Evolutionary conservation across 2,329 filamentous ascomycete genomes (phyloP).

Genomic region (Colletotrichum theobromicola): DNA sequence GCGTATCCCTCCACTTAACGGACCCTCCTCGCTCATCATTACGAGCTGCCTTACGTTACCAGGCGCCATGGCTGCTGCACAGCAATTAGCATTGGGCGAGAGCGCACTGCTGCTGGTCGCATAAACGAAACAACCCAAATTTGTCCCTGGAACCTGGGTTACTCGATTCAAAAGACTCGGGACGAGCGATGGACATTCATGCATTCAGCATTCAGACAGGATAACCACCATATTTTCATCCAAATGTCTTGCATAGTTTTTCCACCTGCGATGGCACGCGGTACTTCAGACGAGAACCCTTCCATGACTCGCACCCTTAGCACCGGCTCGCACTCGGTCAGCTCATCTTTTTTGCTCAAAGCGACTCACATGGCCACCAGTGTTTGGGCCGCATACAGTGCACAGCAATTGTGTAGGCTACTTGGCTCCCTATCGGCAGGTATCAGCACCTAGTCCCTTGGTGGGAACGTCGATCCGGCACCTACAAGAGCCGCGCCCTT

Average conservation of each 20-base stretch:
- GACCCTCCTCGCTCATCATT: neutral
- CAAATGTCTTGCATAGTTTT: neutral
- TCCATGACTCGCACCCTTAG: neutral
- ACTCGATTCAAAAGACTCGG: neutral
- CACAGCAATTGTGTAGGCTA: neutral
- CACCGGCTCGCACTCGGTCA: neutral
- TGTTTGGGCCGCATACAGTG: neutral
- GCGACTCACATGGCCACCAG: neutral
- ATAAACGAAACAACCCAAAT: conserved; percentile 12
- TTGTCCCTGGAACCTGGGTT: neutral
- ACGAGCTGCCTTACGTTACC: neutral
- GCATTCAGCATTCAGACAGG: neutral
- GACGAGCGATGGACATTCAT: neutral
- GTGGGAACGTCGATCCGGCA: conserved; percentile 12
- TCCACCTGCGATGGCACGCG: neutral
- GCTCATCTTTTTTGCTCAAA: neutral
- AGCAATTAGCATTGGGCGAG: neutral
- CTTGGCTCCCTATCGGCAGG: neutral
- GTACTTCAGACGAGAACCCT: neutral
- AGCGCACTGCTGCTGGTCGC: neutral
- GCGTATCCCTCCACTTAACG: neutral
- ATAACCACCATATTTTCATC: neutral
- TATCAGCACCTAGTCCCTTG: neutral
- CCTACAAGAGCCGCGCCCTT: neutral
- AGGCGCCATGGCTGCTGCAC: neutral